phyloP scores from a whole-genome alignment of 148 eudicot genomes.

The Cornus suecica region DNA sequence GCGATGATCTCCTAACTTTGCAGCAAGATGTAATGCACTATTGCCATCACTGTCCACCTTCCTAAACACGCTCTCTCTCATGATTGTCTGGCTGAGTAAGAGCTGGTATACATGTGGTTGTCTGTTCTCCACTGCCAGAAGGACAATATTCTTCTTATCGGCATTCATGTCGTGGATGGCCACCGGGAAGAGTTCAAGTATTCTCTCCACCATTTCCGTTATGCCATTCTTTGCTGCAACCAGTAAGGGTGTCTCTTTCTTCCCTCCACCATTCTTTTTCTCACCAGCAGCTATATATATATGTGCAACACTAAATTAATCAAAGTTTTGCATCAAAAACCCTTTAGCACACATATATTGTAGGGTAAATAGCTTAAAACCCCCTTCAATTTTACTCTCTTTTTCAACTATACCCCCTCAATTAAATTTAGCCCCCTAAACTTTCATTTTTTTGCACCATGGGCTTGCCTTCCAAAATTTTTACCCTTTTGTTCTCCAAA shows the following conservation, averaged over 20 bases:
- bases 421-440: too few species aligned
- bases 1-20: neutral
- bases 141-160: conserved; percentile 7
- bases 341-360: too few species aligned
- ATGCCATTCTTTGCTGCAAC: conserved; percentile 19
- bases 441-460: too few species aligned
- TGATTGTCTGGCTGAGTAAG: neutral
- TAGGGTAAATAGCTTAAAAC: too few species aligned
- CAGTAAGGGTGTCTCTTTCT: conserved; percentile 14
- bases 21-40: conserved; percentile 18
- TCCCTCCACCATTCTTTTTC: neutral
- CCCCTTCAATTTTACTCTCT: too few species aligned
- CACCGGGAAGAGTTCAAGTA: conserved; percentile 16
- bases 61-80: neutral
- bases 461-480: too few species aligned
- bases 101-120: conserved; percentile 8
- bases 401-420: too few species aligned
- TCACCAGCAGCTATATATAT: neutral
- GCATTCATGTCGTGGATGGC: conserved; percentile 17
- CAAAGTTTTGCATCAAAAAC: neutral
- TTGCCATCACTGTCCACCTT: conserved; percentile 12
- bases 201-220: conserved; percentile 15
- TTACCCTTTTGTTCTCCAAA: too few species aligned
- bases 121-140: conserved; percentile 20
- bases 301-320: too few species aligned